phyloP scores from a whole-genome alignment of 192 early-diverging fungal species.

The Linnemannia schmuckeri region DNA sequence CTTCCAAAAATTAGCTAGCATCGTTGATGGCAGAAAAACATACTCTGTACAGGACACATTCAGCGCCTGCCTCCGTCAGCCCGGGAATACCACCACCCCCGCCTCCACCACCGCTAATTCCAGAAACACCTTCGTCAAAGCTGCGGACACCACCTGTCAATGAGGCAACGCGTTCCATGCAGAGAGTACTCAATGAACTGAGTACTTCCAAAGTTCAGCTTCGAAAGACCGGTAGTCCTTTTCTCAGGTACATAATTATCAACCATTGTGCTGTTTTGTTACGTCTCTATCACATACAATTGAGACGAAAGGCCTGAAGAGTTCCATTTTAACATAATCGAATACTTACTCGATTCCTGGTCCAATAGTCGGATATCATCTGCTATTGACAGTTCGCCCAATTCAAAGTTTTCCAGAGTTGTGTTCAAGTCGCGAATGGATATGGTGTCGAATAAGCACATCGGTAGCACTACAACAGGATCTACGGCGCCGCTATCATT shows the following conservation, averaged over 20 bases:
- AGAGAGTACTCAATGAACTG: slow-evolving; percentile 34
- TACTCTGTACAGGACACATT: slow-evolving; percentile 3
- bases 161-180: slow-evolving; percentile 34
- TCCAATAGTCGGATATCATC: slow-evolving; percentile 26
- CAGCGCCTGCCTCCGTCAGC: background rate
- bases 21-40: slow-evolving; percentile 34
- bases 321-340: background rate
- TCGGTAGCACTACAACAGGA: background rate
- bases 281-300: background rate
- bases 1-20: slow-evolving; percentile 9
- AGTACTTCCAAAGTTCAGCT: slow-evolving; percentile 36
- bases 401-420: slow-evolving; percentile 30
- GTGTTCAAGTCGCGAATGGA: slow-evolving; percentile 11
- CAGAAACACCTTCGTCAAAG: slow-evolving; percentile 11
- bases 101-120: slow-evolving; percentile 24
- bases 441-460: background rate
- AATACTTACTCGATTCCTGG: background rate
- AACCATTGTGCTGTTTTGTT: background rate
- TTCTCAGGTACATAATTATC: slow-evolving; percentile 15
- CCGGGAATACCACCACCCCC: background rate
- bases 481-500: background rate
- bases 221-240: slow-evolving; percentile 47
- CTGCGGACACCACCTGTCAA: slow-evolving; percentile 28
- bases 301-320: background rate
- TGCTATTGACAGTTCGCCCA: slow-evolving; percentile 18